Evolutionary conservation across 371 early-diverging fungal genomes (phyloP), one percentile per base, ranked within the genome.

Genomic region (Basidiobolus heterosporus): DNA sequence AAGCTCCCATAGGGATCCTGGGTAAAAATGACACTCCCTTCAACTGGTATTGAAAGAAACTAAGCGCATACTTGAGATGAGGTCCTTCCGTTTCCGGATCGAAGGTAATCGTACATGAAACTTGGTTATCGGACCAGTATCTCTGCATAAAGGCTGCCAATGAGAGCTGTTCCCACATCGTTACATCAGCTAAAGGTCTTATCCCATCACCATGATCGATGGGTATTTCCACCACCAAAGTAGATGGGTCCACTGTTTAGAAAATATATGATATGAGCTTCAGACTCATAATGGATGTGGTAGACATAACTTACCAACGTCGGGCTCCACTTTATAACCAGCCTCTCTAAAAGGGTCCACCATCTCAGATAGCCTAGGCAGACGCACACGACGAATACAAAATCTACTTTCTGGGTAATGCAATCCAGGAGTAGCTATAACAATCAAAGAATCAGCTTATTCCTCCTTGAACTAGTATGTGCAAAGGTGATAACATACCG

Each of bases 121-220:
- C 65, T 36, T 64, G 65, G 47, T 64, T 64, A 38, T 64, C 65
- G 9, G 55, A 48, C 65, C 65, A 64, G 45, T 56, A 47, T n/a
- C 42, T 44, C 40, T 64, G 65, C 46, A 64, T 36, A 11, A 64
- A 52, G 13, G 65, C 62, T 6, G 65, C 65, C 44, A 64, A 48
- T 0, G 50, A 42, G 36, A 64, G 51, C 17, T 64, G 65, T 52
- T 64, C 65, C 65, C 65, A 64, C 63, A 64, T 59, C 17, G 53
- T 50, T 18, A 64, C 53, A 2, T 57, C 50, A 13, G 38, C 17
- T 15, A 62, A 44, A 4, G 47, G 40, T 9, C 65, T 55, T 18
- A 64, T 43, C 24, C 55, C 55, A 9, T 52, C 49, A 17, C 65
- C 65, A 44, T 60, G 53, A 38, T 62, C 65, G 2, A 64, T 52